Base-by-base conservation (phyloP, 2,329 filamentous ascomycete genomes). In the Tolypocladium amazonense region DNA sequence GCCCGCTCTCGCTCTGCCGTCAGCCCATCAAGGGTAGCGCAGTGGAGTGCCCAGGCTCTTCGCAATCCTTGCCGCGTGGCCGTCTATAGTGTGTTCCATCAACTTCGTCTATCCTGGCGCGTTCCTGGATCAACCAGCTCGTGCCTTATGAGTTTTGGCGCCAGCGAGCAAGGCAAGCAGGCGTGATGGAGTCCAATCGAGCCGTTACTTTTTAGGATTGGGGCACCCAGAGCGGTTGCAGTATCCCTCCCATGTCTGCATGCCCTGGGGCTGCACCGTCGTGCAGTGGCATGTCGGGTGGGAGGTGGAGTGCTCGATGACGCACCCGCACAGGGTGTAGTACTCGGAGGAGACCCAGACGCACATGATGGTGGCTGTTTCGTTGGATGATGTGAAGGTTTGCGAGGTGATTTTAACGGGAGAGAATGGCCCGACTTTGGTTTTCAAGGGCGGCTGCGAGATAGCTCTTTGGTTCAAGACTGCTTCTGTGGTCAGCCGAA, bases 241-340 rank as follows among this genome's bases (percentile, higher is more conserved):
- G 56, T 68, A 68, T 27, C 72, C 72, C 47, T 70, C 66, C 69
- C 69, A 75, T 2, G 30, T 65, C 59, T 70, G 69, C 20, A 61
- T 62, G 27, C 67, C 69, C 59, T 70, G 67, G 54, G 70, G 63
- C 33, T 67, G 62, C 56, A 71, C 57, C 38, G 63, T 64, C 30
- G 56, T 59, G 65, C 72, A 74, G 27, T 47, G 56, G 61, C 68
- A 70, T 37, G 67, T 68, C 3, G 72, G 71, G 62, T 71, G 68
- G 56, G 63, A 65, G 35, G 64, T 61, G 27, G 61, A 56, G 37
- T 63, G 61, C 27, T 63, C 37, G n/a, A 61, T 58, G 37, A 62
- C 64, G 67, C 72, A 74, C 57, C 71, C 71, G 61, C 72, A 74
- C 56, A 56, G 54, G 50, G 67, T 67, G 70, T 68, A 74, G 62